These are phyloP conservation scores for Gaeumannomyces tritici DNA, from an alignment of 2,329 filamentous ascomycete genomes.

Conservation along the genomic window DNA sequence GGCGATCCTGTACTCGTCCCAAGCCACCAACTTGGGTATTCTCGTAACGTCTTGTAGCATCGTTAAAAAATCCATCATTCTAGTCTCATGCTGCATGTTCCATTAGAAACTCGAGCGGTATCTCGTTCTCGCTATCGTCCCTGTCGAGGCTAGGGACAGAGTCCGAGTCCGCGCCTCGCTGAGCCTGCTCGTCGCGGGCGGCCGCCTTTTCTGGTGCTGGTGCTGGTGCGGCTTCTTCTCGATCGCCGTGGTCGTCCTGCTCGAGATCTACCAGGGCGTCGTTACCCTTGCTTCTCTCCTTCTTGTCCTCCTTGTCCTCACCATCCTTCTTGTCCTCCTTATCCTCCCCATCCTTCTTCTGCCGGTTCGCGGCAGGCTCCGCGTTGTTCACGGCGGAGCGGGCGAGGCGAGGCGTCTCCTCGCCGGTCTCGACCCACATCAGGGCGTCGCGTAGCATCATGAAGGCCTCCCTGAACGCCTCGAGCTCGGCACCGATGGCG, in stretches of 20 bases:
- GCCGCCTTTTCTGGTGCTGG: not conserved
- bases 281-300: constrained; percentile 8
- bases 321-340: constrained; percentile 9
- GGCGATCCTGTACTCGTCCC: not conserved
- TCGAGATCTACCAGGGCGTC: constrained; percentile 2
- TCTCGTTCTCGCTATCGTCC: constrained; percentile 34
- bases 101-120: constrained; percentile 42
- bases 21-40: not conserved
- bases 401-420: constrained; percentile 15
- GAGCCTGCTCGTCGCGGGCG: not conserved
- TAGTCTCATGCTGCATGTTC: constrained; percentile 22
- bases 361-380: not conserved
- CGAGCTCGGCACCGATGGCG: constrained; percentile 57
- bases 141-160: constrained; percentile 9
- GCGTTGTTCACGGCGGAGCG: not conserved
- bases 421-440: constrained; percentile 18
- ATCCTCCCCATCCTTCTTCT: constrained; percentile 10
- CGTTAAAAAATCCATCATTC: not conserved
- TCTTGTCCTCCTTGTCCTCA: constrained; percentile 10
- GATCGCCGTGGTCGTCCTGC: not conserved
- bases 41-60: not conserved
- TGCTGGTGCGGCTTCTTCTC: not conserved
- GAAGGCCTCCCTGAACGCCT: constrained; percentile 22
- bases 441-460: constrained; percentile 19
- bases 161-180: not conserved